Evolutionary conservation across 139 green algal species (phyloP), one percentile per base, ranked within the genome.

Genomic region (Coccomyxa sp.): DNA sequence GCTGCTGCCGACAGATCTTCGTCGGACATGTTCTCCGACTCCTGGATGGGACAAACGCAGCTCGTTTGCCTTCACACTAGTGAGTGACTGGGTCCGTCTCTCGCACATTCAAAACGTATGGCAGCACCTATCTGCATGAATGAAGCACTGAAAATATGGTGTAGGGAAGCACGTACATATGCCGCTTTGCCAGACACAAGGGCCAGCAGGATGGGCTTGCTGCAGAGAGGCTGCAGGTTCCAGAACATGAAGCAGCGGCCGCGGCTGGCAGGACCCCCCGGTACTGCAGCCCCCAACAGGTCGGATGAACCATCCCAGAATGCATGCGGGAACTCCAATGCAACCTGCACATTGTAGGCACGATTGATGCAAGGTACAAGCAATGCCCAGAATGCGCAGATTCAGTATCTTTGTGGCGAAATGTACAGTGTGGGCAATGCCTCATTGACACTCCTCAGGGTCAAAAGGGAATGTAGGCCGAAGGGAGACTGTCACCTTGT

Each of bases 161-260:
- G 38, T 51, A 51, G 38, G 38, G 38, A 51, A 51, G 38, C 63
- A 4, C 63, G 1, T 11, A 71, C 63, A 27, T 58, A 67, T 23
- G 77, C 80, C 10, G 85, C 76, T 51, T 75, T 58, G 67, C 92
- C 92, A 23, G 90, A 89, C 66, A 95, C 77, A 51, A 95, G 84
- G 13, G 89, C 87, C 13, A 80, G 87, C 28, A 95, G 85, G 18
- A 92, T 85, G 76, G 88, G 83, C 30, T 79, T 58, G 17, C 87
- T 86, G 77, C 68, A 82, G 63, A 90, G 89, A 58, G 87, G 86
- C n/a, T 92, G 83, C 67, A 96, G 81, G 87, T 96, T 96, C 95
- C 95, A 98, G 82, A 94, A 97, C 89, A 95, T 95, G 89, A 95
- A 97, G 90, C 88, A 93, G 67, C 82, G 78, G 23, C 94, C 94